Evolutionary conservation across 2,329 filamentous ascomycete species (phyloP), one percentile per base, ranked within the genome.

Genomic region (Colletotrichum tabaci): DNA sequence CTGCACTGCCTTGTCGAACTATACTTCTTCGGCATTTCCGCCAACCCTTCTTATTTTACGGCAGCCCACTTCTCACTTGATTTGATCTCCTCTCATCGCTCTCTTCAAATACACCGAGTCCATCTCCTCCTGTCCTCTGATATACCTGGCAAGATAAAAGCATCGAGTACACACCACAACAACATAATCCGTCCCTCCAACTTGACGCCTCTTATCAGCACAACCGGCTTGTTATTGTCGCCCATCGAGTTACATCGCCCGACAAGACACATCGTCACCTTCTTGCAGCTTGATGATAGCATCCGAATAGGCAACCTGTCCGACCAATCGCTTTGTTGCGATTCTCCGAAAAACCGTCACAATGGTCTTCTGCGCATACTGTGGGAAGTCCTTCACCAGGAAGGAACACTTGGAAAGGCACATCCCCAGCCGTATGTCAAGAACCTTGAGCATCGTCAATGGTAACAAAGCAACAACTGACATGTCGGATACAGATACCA

Each of bases 361-460:
- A 66, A 83, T 83, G 81, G 81, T 88, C 60, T 88, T 81, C 76
- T 89, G 87, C 74, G 81, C 86, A 21, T 88, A 88, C 75, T 89
- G 87, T 75, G 87, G 87, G 66, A 88, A 86, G 79, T 81, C 79
- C 75, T 89, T 89, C 77, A 88, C 86, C 61, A 83, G 87, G 75
- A 88, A 88, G 76, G 87, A 89, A 74, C 87, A 89, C 76, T 78
- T 88, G n/a, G 87, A 89, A 74, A 84, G 87, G 73, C 87, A 88
- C 72, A 83, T 89, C 50, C 86, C 86, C 12, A 86, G 77, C 66
- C 87, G 87, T 88, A 76, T 80, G 86, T 79, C 23, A 23, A 61
- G 60, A 5, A 26, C 44, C 9, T 18, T 21, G 12, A n/a, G 15
- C 23, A n/a, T 7, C n/a, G 6, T 18, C 18, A 46, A 18, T 38